phyloP scores from a whole-genome alignment of 768 basidiomycete species.

The Pseudohyphozyma bogoriensis region DNA sequence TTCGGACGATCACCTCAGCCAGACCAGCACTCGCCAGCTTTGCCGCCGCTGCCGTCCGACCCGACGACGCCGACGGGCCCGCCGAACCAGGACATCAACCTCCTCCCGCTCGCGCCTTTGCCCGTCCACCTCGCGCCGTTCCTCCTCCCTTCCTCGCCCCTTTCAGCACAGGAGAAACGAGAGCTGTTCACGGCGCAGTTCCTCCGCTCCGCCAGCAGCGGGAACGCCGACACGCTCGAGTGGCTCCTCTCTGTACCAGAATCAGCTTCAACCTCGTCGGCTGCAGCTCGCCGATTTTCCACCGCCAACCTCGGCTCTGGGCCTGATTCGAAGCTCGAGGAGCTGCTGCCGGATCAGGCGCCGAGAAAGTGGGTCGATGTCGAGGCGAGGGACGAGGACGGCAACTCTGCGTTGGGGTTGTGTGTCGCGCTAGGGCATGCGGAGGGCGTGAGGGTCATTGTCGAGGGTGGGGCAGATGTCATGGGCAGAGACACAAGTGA shows the following conservation, averaged over 20 bases:
- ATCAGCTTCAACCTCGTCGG: neutral
- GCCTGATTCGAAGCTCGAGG: neutral
- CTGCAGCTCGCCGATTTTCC: constrained; percentile 11
- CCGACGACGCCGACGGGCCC: too few relatives aligned
- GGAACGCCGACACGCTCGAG: constrained; percentile 31
- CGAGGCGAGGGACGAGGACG: constrained; percentile 26
- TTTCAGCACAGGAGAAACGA: constrained; percentile 15
- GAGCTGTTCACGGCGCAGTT: constrained; percentile 16
- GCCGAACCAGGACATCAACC: neutral
- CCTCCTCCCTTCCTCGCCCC: constrained; percentile 14
- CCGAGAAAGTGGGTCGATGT: constrained; percentile 28
- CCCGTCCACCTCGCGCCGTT: constrained; percentile 21
- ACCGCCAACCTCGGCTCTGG: neutral
- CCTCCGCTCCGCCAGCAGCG: constrained; percentile 20
- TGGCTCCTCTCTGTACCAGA: constrained; percentile 30
- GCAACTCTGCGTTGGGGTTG: constrained; percentile 28
- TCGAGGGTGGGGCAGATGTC: constrained; percentile 29
- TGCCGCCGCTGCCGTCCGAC: too few relatives aligned
- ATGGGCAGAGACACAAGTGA: constrained; percentile 22
- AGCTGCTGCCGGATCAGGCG: constrained; percentile 9
- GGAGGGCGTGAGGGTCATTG: constrained; percentile 30
- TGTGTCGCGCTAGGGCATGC: constrained; percentile 27
- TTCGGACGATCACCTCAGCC: too few relatives aligned
- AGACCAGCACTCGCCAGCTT: too few relatives aligned
- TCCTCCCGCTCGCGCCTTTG: neutral